These are phyloP conservation scores for Moringa oleifera DNA, from an alignment of 345 rosid genomes.

Conservation along the genomic window DNA sequence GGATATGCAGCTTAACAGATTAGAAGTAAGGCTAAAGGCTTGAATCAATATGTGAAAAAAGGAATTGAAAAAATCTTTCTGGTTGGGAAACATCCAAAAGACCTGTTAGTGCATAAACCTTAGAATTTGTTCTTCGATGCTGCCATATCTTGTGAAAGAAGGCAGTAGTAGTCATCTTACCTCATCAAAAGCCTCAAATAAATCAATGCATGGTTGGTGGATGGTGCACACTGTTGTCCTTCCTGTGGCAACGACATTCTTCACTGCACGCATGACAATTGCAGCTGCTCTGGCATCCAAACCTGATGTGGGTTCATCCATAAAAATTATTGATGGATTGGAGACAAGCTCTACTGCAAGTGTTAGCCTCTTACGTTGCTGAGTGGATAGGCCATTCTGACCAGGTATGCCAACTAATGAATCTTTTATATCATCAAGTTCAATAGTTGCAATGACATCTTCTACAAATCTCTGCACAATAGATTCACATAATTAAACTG, in stretches of 20 bases:
- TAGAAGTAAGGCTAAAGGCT: too few relatives aligned
- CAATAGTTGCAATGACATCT: conserved; percentile 41
- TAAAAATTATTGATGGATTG: conserved; percentile 45
- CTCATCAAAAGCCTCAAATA: conserved; percentile 47
- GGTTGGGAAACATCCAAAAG: too few relatives aligned
- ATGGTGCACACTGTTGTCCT: conserved; percentile 52
- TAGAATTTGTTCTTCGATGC: too few relatives aligned
- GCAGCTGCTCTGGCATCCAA: conserved; percentile 56
- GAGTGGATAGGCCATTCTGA: conserved; percentile 37
- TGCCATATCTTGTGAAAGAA: too few relatives aligned
- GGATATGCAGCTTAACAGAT: too few relatives aligned
- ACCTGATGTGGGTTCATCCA: conserved; percentile 56
- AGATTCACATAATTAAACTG: too few relatives aligned
- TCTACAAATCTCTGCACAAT: conserved; percentile 27
- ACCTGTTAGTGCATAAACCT: too few relatives aligned
- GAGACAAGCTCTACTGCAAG: conserved; percentile 52
- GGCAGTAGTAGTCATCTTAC: too few relatives aligned
- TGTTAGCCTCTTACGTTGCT: conserved; percentile 47
- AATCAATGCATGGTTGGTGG: conserved; percentile 49
- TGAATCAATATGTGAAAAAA: too few relatives aligned
- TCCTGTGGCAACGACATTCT: conserved; percentile 40
- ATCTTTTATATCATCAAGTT: conserved; percentile 39
- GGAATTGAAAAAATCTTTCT: too few relatives aligned
- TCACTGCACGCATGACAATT: conserved; percentile 51
- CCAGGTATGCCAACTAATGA: conserved; percentile 41